Evolutionary conservation across 108 stramenopile species (phyloP).

Genomic region (Ochromonas danica): DNA sequence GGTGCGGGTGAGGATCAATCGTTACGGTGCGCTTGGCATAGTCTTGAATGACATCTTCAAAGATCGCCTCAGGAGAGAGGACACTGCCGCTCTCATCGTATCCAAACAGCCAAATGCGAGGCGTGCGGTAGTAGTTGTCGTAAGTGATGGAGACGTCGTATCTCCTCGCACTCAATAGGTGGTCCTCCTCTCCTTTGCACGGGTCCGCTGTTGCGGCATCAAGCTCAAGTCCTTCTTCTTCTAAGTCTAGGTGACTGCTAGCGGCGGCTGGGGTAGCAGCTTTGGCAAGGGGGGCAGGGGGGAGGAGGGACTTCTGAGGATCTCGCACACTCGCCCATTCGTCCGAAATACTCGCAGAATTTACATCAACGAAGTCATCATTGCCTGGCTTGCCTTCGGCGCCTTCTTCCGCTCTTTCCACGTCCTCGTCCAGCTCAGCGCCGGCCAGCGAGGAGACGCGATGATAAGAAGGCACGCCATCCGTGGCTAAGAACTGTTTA

Average conservation of each 20-base stretch:
- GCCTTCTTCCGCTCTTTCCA: background rate
- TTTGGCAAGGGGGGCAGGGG: too few relatives aligned
- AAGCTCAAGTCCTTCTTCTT: background rate
- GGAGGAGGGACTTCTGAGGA: too few relatives aligned
- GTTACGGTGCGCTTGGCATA: conserved; percentile 98
- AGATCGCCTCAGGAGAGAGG: conserved; percentile 79
- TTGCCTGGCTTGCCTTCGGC: too few relatives aligned
- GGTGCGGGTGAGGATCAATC: conserved; percentile 91
- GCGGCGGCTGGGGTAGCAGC: background rate
- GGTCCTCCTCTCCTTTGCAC: conserved; percentile 53
- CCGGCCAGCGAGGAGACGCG: too few relatives aligned
- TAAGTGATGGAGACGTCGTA: conserved; percentile 96
- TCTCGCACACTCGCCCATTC: too few relatives aligned
- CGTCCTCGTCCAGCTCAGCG: too few relatives aligned
- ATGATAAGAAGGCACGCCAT: conserved; percentile 76
- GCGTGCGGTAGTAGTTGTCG: conserved; percentile 98
- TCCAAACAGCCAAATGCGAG: conserved; percentile 93
- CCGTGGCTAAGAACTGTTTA: conserved; percentile 85
- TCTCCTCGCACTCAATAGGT: conserved; percentile 76
- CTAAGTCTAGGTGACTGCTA: background rate
- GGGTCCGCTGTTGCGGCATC: conserved; percentile 26
- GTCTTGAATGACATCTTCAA: conserved; percentile 95
- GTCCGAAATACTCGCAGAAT: too few relatives aligned
- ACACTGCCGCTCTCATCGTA: conserved; percentile 74
- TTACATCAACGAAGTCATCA: too few relatives aligned